These are phyloP conservation scores for Penicillium paxilli DNA, from an alignment of 495 filamentous ascomycete genomes.

Conservation along the genomic window DNA sequence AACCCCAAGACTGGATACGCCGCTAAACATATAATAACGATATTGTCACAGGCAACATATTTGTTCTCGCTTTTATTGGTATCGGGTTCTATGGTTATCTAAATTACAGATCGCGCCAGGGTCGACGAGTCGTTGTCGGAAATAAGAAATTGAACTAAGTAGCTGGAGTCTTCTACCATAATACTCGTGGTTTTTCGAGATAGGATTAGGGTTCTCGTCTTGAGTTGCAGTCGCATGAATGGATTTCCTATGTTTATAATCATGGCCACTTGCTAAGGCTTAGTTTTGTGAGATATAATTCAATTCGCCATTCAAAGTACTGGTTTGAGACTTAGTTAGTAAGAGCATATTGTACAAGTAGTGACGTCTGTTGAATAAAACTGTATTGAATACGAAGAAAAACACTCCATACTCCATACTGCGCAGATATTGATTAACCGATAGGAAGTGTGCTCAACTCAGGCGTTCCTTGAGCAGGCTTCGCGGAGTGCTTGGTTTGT, in stretches of 20 bases:
- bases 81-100: conserved; percentile 1
- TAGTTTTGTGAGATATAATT: not conserved
- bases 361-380: not conserved
- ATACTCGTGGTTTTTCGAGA: not conserved
- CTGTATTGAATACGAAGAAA: not conserved
- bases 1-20: not conserved
- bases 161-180: not conserved
- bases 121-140: not conserved
- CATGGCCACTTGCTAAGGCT: not conserved
- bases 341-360: not conserved
- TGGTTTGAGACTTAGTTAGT: too few species aligned
- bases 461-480: conserved; percentile 51
- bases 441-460: conserved; percentile 32
- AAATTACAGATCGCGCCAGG: not conserved
- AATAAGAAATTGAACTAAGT: conserved; percentile 3
- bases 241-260: not conserved
- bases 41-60: not conserved
- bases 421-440: not conserved
- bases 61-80: conserved; percentile 1
- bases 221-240: not conserved
- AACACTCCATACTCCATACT: not conserved
- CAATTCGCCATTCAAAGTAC: not conserved
- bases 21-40: not conserved
- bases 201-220: not conserved
- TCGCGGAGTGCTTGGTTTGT: conserved; percentile 64